A percentile compares a stretch with the other conserved stretches of the same genome.
phyloP scores from a whole-genome alignment of 2,329 filamentous ascomycete genomes.

The Colletotrichum chlorophyti region DNA sequence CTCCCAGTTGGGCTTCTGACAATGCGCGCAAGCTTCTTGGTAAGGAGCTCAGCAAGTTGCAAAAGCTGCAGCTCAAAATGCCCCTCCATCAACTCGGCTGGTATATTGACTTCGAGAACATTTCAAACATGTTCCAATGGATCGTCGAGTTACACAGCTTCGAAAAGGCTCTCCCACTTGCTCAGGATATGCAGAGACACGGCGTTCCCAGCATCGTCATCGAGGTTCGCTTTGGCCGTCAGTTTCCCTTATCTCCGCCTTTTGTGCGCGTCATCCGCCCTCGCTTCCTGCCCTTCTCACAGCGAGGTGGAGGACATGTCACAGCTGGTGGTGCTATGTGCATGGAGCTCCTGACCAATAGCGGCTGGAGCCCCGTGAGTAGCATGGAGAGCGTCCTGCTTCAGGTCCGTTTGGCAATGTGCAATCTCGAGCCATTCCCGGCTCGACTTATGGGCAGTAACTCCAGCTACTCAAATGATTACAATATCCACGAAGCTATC shows the following conservation, averaged over 20 bases:
- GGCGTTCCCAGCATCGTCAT: constrained; percentile 74
- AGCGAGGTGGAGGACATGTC: constrained; percentile 85
- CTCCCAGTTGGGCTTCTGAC: constrained; percentile 69
- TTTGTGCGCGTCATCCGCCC: constrained; percentile 86
- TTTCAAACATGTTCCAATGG: constrained; percentile 87
- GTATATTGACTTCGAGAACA: constrained; percentile 74
- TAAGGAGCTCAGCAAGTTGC: constrained; percentile 67
- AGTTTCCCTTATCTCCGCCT: constrained; percentile 80
- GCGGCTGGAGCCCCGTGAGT: constrained; percentile 78
- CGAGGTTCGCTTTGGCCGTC: constrained; percentile 80
- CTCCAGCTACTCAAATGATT: constrained; percentile 50
- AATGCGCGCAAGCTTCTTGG: constrained; percentile 68
- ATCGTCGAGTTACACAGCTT: constrained; percentile 90
- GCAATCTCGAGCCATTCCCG: constrained; percentile 70
- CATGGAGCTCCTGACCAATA: constrained; percentile 84
- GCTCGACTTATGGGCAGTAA: constrained; percentile 64
- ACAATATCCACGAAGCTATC: constrained; percentile 73
- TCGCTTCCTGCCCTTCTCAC: constrained; percentile 73
- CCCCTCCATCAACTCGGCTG: constrained; percentile 76
- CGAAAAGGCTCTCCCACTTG: constrained; percentile 70
- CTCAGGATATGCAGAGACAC: constrained; percentile 73
- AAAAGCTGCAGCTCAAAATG: constrained; percentile 67
- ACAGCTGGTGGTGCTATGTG: constrained; percentile 83
- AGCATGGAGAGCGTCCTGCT: constrained; percentile 81
- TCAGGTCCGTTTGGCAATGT: constrained; percentile 81